Conservation (phyloP, 2,329 filamentous ascomycete genomes). For the Madurella mycetomatis region DNA sequence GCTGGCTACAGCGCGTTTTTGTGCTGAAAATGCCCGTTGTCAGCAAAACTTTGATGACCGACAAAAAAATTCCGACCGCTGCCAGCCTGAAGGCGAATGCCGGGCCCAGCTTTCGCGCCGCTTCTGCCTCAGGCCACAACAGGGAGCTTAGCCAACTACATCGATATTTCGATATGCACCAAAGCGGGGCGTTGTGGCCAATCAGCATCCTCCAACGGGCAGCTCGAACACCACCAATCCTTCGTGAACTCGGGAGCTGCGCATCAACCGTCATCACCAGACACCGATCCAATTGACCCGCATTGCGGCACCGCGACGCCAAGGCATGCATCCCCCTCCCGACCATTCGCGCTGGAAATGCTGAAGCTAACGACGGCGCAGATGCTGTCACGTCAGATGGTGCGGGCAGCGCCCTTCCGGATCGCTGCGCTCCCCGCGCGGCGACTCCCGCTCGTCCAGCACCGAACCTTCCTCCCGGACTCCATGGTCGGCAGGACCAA, state of each 20-base stretch:
- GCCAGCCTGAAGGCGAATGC: constrained; percentile 23
- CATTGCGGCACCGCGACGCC: constrained; percentile 34
- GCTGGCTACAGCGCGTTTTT: constrained; percentile 42
- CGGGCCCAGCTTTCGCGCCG: constrained; percentile 7
- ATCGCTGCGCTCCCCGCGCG: constrained; percentile 44
- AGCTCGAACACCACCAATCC: constrained; percentile 7
- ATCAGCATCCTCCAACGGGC: constrained; percentile 11
- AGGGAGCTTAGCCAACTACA: too few relatives aligned
- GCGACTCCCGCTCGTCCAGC: constrained; percentile 51
- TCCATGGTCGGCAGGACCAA: constrained; percentile 43
- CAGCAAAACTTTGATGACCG: constrained; percentile 47
- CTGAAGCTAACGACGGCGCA: constrained; percentile 28
- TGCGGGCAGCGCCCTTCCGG: constrained; percentile 46
- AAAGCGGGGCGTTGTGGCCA: constrained; percentile 3
- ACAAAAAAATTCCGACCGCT: constrained; percentile 31
- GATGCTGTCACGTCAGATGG: constrained; percentile 61
- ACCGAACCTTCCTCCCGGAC: constrained; percentile 53
- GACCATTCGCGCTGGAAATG: background rate
- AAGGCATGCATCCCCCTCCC: constrained; percentile 25
- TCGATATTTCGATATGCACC: background rate
- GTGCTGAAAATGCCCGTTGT: constrained; percentile 40
- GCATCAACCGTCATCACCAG: constrained; percentile 26
- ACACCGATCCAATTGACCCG: constrained; percentile 22
- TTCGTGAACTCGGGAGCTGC: constrained; percentile 11
- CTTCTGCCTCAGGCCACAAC: constrained; percentile 21